Evolutionary conservation across 2,329 filamentous ascomycete genomes (phyloP), one percentile per base, ranked within the genome.

Genomic region (Verruconis gallopava): DNA sequence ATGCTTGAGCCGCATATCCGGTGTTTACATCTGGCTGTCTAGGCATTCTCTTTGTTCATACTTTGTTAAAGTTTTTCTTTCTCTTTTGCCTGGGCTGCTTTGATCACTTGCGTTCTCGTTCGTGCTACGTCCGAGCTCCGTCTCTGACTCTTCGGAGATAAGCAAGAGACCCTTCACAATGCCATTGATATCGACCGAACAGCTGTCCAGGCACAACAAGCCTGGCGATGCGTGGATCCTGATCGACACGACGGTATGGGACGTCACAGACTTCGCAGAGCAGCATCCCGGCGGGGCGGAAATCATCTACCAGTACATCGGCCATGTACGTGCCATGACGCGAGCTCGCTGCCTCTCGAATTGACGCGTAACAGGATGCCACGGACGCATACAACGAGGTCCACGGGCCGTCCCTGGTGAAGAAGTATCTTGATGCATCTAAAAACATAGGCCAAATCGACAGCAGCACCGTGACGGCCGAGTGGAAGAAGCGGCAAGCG

Each of bases 311-410:
- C 22, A 44, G 36, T 44, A 44, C 21, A 5, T 42, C 12, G 43
- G 38, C 13, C 30, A 36, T 6, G 19, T n/a, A n/a, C n/a, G n/a
- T n/a, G n/a, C n/a, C n/a, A n/a, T n/a, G n/a, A n/a, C n/a, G 25
- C n/a, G 25, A 30, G 25, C n/a, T 30, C 25, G 12, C 14, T 17
- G 36, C 12, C 12, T 11, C 25, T 30, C 25, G 6, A 30, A 30
- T 30, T n/a, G n/a, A n/a, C 25, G n/a, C n/a, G n/a, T n/a, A 30
- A 9, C 17, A 37, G 21, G 43, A 45, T 22, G 44, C 44, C 3
- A 45, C 40, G 13, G 35, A 36, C 6, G 25, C 40, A 6, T 45
- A 45, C 40, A 43, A 42, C 18, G 44, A 42, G 22, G 34, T 45
- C 5, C 44, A 45, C 22, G 35, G 21, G n/a, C 39, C 39, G 18